Evolutionary conservation across 108 stramenopile species (phyloP), one percentile per base, ranked within the genome.

Genomic region (Skeletonema marinoi): DNA sequence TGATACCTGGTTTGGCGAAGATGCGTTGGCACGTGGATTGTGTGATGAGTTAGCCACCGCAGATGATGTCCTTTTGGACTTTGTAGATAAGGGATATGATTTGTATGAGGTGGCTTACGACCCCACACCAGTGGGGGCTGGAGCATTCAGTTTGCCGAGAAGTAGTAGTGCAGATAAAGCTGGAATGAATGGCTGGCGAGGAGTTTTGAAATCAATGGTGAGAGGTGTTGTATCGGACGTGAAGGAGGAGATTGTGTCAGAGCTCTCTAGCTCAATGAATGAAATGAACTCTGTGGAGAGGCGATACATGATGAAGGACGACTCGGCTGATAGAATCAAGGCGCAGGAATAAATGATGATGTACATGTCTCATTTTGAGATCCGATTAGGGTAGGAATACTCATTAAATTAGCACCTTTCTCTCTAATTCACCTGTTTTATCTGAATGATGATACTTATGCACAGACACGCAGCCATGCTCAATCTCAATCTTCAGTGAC

Each of bases 1-100:
- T 2, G 98, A 98, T 64, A 95, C 94, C 5, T 98, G 98, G 97
- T 95, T 96, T 73, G 98, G 96, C 7, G 78, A 81, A 25, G 93
- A 91, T 38, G 98, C 98, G 0, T 73, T 96, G 44, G 91, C 87
- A 48, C 78, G 72, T 51, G 92, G 93, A 35, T 70, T 98, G 17
- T 94, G 93, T 65, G 98, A 98, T 74, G 96, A 96, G 36, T 80
- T 98, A 68, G 85, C 78, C 56, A 95, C 96, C 0, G 87, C 83
- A 2, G 98, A 98, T 71, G 94, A 95, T 50, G 74, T 94, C 5
- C 69, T 96, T 6, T 63, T 90, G 51, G 86, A 94, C 44, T 93
- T 83, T 66, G 84, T 93, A 11, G 80, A 94, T 60, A 67, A 80
- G 66, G 92, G 94, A 1, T 89, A 71, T 60, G 86, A 98, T 71